These are phyloP conservation scores for Trypanosoma boissoni DNA, from an alignment of 208 protist genomes.

Conservation along the genomic window DNA sequence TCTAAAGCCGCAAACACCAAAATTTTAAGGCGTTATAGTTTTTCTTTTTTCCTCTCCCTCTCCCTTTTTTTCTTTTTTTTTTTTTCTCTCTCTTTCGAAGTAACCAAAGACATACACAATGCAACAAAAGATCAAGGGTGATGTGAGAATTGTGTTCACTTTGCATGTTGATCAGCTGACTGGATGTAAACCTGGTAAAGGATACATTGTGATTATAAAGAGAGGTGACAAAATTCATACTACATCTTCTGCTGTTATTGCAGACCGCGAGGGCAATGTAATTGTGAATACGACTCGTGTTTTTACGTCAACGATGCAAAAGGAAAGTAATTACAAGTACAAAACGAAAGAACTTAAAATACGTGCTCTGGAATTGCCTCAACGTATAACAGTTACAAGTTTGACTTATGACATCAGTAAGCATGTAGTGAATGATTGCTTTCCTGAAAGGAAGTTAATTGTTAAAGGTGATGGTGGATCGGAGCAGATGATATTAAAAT, in stretches of 20 bases:
- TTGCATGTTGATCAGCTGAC: constrained; percentile 31
- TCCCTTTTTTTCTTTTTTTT: constrained; percentile 2
- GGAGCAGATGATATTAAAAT: constrained; percentile 4
- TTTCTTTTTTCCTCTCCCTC: background rate
- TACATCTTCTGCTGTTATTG: constrained; percentile 1
- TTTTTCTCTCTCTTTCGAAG: background rate
- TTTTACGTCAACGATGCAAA: constrained; percentile 20
- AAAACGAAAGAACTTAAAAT: constrained; percentile 21
- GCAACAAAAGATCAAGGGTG: constrained; percentile 14
- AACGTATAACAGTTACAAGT: background rate
- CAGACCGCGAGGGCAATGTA: constrained; percentile 2
- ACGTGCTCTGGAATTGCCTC: background rate
- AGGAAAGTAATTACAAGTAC: constrained; percentile 8
- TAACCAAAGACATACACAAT: background rate
- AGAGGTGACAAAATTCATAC: constrained; percentile 21
- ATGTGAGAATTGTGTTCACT: constrained; percentile 16
- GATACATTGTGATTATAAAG: constrained; percentile 15
- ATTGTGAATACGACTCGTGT: constrained; percentile 3
- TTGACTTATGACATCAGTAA: constrained; percentile 19
- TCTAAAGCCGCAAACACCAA: no score
- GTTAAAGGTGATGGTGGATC: background rate
- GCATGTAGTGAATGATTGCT: constrained; percentile 8
- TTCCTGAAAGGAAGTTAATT: constrained; percentile 14
- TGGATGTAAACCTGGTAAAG: constrained; percentile 7
- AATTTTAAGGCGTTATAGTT: no score